These are phyloP conservation scores for Hemileccinum impolitum DNA, from an alignment of 768 basidiomycete genomes.

Conservation along the genomic window DNA sequence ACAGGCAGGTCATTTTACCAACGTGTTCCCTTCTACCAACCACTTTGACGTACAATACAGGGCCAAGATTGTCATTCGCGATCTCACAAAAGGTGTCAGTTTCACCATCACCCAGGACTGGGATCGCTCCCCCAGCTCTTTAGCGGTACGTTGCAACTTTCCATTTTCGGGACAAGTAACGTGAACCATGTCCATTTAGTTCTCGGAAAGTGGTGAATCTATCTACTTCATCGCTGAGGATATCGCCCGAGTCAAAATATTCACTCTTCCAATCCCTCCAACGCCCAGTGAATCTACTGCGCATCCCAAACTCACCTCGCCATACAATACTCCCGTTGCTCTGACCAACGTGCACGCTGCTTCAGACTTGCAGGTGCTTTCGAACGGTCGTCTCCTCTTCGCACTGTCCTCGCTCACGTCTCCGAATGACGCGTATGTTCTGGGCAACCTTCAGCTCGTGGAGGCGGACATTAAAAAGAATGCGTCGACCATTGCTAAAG, in stretches of 20 bases:
- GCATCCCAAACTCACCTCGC: constrained; percentile 38
- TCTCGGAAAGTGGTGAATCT: constrained; percentile 65
- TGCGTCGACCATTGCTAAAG: constrained; percentile 21
- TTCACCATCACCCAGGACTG: constrained; percentile 77
- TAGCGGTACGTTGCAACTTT: constrained; percentile 10
- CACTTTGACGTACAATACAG: constrained; percentile 33
- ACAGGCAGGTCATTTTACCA: constrained; percentile 45
- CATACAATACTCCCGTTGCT: constrained; percentile 51
- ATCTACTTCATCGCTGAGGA: constrained; percentile 79
- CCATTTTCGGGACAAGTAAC: background rate
- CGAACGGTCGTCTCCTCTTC: constrained; percentile 62
- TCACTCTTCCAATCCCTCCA: constrained; percentile 60
- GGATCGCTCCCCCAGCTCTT: constrained; percentile 67
- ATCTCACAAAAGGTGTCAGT: constrained; percentile 61
- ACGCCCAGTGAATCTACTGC: constrained; percentile 55
- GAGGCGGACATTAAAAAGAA: constrained; percentile 40
- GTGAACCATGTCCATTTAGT: constrained; percentile 40
- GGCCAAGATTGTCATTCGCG: constrained; percentile 75
- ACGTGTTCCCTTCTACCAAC: background rate
- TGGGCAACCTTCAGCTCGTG: constrained; percentile 45
- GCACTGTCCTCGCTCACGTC: constrained; percentile 69
- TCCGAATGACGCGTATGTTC: constrained; percentile 77
- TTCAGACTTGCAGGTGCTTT: constrained; percentile 60
- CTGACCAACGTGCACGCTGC: constrained; percentile 58
- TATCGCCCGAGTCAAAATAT: constrained; percentile 72